Evolutionary conservation across 257 asterid species (phyloP), one percentile per base, ranked within the genome.

Genomic region (Primulina huaijiensis): DNA sequence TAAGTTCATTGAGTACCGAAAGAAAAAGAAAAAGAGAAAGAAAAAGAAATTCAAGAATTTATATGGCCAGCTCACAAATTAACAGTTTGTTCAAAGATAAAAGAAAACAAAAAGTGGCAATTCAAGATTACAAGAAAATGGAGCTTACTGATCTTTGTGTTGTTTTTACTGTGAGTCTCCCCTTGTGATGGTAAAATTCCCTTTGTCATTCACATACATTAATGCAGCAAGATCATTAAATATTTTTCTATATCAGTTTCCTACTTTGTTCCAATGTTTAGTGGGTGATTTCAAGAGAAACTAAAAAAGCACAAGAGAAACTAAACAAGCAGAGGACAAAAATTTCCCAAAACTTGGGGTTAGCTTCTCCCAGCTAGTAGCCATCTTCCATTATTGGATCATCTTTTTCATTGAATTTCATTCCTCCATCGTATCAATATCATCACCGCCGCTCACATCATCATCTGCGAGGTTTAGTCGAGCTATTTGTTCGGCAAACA

Each of bases 141-240:
- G 3, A 61, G 40, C 21, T 30, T 63, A 63, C 68, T 27, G 55
- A 30, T 35, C 68, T 63, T 63, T 30, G 30, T 63, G 68, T n/a
- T 17, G 55, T 63, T 37, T 63, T 63, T 35, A 63, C 68, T 11
- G 3, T 9, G 40, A 63, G n/a, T 63, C 23, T 63, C 53, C 68
- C 68, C 5, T 37, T 23, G 25, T 23, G 3, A 16, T 43, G 20
- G 56, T 16, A 14, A 16, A 16, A 46, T 16, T 16, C 20, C 7
- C 20, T 4, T 14, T 46, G 53, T 46, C 8, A 46, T 43, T 2
- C 4, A 23, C 25, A 23, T 23, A 23, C 25, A 23, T 23, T 23
- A 23, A 23, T 23, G 25, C 25, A 23, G 25, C 25, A 23, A 23
- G 25, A 23, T 23, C 25, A 23, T 23, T 23, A 23, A 23, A 0